Evolutionary conservation across 1,139 yeast genomes (phyloP).

Genomic region (Debaryomyces fabryi): DNA sequence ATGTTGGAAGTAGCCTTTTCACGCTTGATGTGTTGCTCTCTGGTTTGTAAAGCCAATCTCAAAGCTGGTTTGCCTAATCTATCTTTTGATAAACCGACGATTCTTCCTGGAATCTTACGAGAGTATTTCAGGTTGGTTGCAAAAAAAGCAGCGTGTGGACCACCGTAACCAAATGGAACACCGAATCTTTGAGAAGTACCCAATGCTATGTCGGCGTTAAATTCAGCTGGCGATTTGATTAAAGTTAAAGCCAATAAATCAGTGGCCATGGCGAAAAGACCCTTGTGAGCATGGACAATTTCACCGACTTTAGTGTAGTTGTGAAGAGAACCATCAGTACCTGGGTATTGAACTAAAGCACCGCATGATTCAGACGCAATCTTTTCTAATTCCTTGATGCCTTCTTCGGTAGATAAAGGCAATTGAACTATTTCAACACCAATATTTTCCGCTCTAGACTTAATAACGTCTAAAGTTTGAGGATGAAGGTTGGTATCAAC

Average conservation of each 20-base stretch:
- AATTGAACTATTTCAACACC: constrained; percentile 64
- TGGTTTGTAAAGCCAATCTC: constrained; percentile 91
- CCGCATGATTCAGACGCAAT: constrained; percentile 63
- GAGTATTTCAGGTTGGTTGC: constrained; percentile 78
- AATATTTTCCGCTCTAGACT: constrained; percentile 77
- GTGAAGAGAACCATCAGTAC: constrained; percentile 75
- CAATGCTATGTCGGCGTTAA: constrained; percentile 90
- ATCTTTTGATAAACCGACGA: constrained; percentile 91
- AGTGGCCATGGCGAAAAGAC: constrained; percentile 81
- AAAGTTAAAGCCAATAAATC: constrained; percentile 88
- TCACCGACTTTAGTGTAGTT: constrained; percentile 60
- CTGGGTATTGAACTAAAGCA: constrained; percentile 87
- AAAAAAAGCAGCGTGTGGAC: constrained; percentile 98
- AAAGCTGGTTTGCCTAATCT: constrained; percentile 86
- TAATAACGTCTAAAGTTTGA: constrained; percentile 80
- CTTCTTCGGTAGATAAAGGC: constrained; percentile 56
- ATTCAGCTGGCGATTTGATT: constrained; percentile 78
- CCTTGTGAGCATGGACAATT: constrained; percentile 69
- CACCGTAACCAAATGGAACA: constrained; percentile 97
- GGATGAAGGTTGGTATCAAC: constrained; percentile 80
- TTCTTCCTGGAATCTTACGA: constrained; percentile 95
- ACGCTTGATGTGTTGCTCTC: constrained; percentile 97
- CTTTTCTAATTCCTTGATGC: constrained; percentile 41
- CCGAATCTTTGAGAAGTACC: constrained; percentile 97
- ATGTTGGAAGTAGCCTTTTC: constrained; percentile 98